phyloP scores from a whole-genome alignment of 306 rosid species.

The Acacia melanoxylon region DNA sequence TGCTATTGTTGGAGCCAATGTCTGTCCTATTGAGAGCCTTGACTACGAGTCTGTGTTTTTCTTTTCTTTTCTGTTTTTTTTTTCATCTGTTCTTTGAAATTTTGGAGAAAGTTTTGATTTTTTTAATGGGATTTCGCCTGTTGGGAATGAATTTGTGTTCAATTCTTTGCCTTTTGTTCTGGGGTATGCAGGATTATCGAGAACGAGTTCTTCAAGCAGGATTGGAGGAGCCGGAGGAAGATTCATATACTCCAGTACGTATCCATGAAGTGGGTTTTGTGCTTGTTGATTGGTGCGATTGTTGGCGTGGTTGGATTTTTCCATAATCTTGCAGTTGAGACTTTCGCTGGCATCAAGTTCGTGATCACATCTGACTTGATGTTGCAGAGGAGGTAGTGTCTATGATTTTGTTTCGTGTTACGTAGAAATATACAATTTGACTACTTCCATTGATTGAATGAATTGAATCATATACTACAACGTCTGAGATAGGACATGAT shows the following conservation, averaged over 20 bases:
- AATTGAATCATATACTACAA: background rate
- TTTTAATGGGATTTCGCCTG: background rate
- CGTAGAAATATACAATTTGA: background rate
- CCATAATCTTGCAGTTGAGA: slow-evolving; percentile 91
- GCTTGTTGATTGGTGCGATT: slow-evolving; percentile 64
- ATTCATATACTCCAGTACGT: slow-evolving; percentile 61
- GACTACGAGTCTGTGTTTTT: slow-evolving; percentile 71
- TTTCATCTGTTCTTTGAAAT: background rate
- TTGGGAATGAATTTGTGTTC: background rate
- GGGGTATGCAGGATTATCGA: slow-evolving; percentile 63
- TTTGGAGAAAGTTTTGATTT: background rate
- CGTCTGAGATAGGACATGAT: background rate
- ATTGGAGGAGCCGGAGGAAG: slow-evolving; percentile 77
- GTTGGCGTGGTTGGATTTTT: slow-evolving; percentile 73
- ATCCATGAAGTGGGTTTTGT: slow-evolving; percentile 75
- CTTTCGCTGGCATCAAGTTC: slow-evolving; percentile 88
- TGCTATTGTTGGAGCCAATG: slow-evolving; percentile 88
- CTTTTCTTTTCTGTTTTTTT: background rate
- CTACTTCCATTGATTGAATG: background rate
- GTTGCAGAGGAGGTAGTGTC: slow-evolving; percentile 62
- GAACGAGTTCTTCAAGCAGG: slow-evolving; percentile 87
- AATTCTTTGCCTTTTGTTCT: background rate
- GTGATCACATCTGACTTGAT: slow-evolving; percentile 89
- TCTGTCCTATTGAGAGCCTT: slow-evolving; percentile 94
- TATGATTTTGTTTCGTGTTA: background rate